Conservation (phyloP, 306 rosid species). For the Trifolium dubium region DNA sequence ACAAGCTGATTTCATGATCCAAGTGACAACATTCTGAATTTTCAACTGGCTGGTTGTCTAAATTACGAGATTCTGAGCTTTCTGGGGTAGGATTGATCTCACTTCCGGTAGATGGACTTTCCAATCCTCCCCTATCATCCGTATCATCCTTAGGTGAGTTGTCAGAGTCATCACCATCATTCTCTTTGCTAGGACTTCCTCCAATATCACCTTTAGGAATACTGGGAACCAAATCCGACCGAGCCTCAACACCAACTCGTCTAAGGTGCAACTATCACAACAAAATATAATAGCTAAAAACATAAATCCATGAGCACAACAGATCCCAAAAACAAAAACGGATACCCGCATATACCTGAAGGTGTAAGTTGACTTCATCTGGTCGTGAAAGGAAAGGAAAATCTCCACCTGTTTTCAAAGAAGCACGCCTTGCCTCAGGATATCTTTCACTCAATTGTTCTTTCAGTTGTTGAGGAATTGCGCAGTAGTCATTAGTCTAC, state of each 20-base stretch:
- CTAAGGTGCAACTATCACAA: conserved; percentile 77
- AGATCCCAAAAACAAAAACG: conserved; percentile 14
- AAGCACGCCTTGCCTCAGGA: conserved; percentile 87
- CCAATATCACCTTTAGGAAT: conserved; percentile 67
- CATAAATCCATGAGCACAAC: conserved; percentile 16
- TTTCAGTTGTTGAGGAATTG: conserved; percentile 88
- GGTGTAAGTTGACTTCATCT: conserved; percentile 97
- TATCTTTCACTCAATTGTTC: conserved; percentile 91
- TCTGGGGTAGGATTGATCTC: conserved; percentile 62
- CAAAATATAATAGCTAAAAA: conserved; percentile 39
- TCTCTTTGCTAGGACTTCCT: conserved; percentile 70
- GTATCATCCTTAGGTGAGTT: conserved; percentile 57
- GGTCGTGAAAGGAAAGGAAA: conserved; percentile 99
- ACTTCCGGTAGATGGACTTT: conserved; percentile 56
- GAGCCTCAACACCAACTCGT: conserved; percentile 94
- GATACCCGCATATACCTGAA: conserved; percentile 65
- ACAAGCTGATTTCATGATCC: conserved; percentile 40
- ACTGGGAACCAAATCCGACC: conserved; percentile 69
- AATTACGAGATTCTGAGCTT: conserved; percentile 65
- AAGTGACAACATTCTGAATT: conserved; percentile 46
- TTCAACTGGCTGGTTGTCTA: conserved; percentile 56
- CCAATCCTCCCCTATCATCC: conserved; percentile 46
- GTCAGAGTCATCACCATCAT: conserved; percentile 58
- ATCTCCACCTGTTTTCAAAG: conserved; percentile 89
- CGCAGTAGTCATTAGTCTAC: conserved; percentile 96